These are phyloP conservation scores for Leucocoprinus birnbaumii DNA, from an alignment of 768 basidiomycete genomes.

Conservation along the genomic window DNA sequence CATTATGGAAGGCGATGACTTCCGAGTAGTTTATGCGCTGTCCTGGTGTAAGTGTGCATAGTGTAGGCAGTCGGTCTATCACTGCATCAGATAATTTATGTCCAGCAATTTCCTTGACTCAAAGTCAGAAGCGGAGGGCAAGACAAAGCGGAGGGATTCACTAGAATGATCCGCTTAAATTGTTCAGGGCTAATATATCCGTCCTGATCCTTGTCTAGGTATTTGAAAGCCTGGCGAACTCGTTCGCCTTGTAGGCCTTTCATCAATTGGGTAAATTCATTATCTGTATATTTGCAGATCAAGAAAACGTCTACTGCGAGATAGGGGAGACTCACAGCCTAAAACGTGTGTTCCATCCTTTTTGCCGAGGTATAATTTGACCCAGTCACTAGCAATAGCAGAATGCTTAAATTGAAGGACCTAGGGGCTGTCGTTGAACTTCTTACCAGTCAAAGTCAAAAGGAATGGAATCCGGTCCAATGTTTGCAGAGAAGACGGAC, in stretches of 20 bases:
- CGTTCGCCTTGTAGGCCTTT: constrained; percentile 98
- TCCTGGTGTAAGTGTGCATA: constrained; percentile 87
- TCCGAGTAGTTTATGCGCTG: constrained; percentile 95
- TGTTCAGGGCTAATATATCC: constrained; percentile 93
- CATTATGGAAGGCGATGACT: constrained; percentile 96
- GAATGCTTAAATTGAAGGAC: no score
- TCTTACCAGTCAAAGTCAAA: constrained; percentile 90
- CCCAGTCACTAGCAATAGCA: constrained; percentile 70
- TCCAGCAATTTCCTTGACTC: constrained; percentile 82
- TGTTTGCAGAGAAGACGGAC: constrained; percentile 79
- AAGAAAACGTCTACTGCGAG: background rate
- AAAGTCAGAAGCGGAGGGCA: constrained; percentile 5
- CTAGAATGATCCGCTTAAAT: constrained; percentile 93
- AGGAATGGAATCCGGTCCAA: constrained; percentile 78
- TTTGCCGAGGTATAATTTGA: constrained; percentile 93
- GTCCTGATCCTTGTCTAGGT: constrained; percentile 85
- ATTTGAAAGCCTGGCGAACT: constrained; percentile 92
- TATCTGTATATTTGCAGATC: constrained; percentile 52
- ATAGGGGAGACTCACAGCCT: constrained; percentile 66
- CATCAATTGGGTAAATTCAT: constrained; percentile 98
- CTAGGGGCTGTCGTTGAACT: no score
- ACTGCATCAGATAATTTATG: constrained; percentile 96
- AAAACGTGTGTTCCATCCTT: constrained; percentile 88
- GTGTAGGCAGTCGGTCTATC: constrained; percentile 87
- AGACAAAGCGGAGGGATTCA: constrained; percentile 32